Conservation (phyloP, 768 basidiomycete genomes). For the Lepiota venenata region DNA sequence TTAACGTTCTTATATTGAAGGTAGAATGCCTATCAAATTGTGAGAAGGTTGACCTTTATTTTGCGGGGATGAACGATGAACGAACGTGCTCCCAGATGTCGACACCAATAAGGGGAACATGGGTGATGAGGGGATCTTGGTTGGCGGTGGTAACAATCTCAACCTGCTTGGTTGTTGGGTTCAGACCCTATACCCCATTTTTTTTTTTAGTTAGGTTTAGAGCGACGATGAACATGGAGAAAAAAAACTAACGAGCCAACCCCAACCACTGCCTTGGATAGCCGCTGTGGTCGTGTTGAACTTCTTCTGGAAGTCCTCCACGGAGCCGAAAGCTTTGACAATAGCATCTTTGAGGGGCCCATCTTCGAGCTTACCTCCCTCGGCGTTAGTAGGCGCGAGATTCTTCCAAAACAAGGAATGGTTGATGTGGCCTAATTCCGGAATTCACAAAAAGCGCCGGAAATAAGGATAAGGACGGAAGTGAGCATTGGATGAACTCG, state of each 20-base stretch:
- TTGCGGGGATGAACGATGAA: background rate
- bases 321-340: conserved; percentile 54
- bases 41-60: background rate
- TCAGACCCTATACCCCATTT: conserved; percentile 51
- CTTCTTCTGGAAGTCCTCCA: conserved; percentile 72
- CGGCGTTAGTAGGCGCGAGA: conserved; percentile 70
- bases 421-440: conserved; percentile 78
- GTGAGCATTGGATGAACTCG: background rate
- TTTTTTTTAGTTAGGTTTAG: background rate
- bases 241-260: conserved; percentile 76
- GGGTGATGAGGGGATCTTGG: conserved; percentile 86
- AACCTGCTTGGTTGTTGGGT: conserved; percentile 62
- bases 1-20: conserved; percentile 96
- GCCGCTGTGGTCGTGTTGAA: conserved; percentile 83
- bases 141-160: conserved; percentile 92
- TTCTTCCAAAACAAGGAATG: conserved; percentile 97
- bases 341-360: conserved; percentile 72
- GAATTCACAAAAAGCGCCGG: background rate
- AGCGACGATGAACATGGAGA: background rate
- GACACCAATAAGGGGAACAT: conserved; percentile 83
- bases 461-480: background rate
- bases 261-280: conserved; percentile 96
- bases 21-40: conserved; percentile 63
- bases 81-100: conserved; percentile 85
- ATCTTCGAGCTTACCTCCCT: conserved; percentile 54